Base-by-base conservation (phyloP, 208 protist genomes). In the Trypanosoma grayi region DNA sequence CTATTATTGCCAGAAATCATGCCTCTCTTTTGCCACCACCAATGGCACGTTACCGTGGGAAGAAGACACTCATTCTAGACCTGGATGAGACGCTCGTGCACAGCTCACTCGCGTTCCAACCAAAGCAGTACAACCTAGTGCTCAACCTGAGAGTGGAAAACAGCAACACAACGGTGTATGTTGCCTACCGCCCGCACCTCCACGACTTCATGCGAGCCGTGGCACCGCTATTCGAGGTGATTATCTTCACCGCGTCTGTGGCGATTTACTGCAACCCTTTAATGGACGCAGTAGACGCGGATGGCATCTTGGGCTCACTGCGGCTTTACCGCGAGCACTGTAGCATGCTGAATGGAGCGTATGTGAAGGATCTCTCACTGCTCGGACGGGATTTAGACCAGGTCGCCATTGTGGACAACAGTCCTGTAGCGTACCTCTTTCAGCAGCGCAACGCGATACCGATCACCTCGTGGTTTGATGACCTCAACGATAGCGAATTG, bases 61-160 rank as follows among this genome's bases (percentile, higher is more conserved):
- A 83, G 50, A 90, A 93, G 67, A 85, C 81, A 47, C 70, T 97
- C 28, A 85, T 97, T 40, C 66, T 95, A 10, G 92, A 95, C 54
- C 64, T 97, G 9, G 92, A 97, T 46, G 89, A 97, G 60, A 97
- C 88, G 7, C 77, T 95, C 13, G 89, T 95, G 65, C 89, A 95
- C 75, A 92, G 85, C 66, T 81, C 75, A 13, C 53, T 77, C 6
- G 84, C 70, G 22, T 92, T 81, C 41, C 58, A 93, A 62, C 71
- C 72, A 36, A 79, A 77, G 18, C 60, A 76, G 31, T 84, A 85
- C 61, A 80, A 93, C 62, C 41, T 94, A 30, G 66, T 92, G 40
- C 61, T 97, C 8, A 59, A 82, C 22, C 78, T 97, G 27, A 34
- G 61, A 30, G 53, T 90, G 14, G 77, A 89, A 31, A 59, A 68